These are phyloP conservation scores for Sclerotinia subarctica DNA, from an alignment of 2,329 filamentous ascomycete genomes.

Conservation along the genomic window DNA sequence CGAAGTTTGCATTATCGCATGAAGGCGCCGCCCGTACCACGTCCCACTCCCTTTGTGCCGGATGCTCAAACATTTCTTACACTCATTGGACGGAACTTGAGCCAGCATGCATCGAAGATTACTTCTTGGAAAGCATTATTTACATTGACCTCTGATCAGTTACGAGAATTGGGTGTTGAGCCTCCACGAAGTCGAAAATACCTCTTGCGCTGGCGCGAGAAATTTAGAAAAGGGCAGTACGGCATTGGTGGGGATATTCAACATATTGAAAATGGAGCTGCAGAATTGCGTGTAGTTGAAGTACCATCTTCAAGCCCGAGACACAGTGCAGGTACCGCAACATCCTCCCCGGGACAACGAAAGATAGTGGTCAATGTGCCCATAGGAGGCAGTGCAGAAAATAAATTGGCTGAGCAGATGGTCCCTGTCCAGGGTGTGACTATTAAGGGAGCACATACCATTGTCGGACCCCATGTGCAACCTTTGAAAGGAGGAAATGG, in stretches of 20 bases:
- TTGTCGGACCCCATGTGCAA: conserved; percentile 72
- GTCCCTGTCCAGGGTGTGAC: conserved; percentile 62
- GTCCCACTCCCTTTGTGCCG: conserved; percentile 80
- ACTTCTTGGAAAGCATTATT: conserved; percentile 89
- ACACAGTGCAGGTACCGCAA: conserved; percentile 47
- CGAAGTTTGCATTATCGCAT: conserved; percentile 43
- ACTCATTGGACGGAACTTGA: conserved; percentile 84
- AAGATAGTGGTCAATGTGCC: conserved; percentile 59
- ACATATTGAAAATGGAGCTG: conserved; percentile 59
- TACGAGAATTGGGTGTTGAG: conserved; percentile 82
- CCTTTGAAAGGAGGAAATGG: conserved; percentile 63
- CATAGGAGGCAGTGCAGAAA: conserved; percentile 42
- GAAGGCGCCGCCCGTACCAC: conserved; percentile 51
- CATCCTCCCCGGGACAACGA: conserved; percentile 49
- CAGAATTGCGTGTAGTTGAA: conserved; percentile 50
- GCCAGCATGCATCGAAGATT: conserved; percentile 80
- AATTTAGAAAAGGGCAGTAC: conserved; percentile 72
- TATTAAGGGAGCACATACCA: conserved; percentile 64
- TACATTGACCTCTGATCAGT: conserved; percentile 70
- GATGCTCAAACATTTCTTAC: conserved; percentile 83
- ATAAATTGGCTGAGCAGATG: conserved; percentile 41
- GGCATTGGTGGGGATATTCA: conserved; percentile 81
- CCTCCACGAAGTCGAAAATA: conserved; percentile 79
- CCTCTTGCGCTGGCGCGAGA: conserved; percentile 81
- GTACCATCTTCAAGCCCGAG: conserved; percentile 24